These are phyloP conservation scores for Hordeum pubiflorum DNA, from an alignment of 202 grass and related monocot genomes.

Conservation along the genomic window DNA sequence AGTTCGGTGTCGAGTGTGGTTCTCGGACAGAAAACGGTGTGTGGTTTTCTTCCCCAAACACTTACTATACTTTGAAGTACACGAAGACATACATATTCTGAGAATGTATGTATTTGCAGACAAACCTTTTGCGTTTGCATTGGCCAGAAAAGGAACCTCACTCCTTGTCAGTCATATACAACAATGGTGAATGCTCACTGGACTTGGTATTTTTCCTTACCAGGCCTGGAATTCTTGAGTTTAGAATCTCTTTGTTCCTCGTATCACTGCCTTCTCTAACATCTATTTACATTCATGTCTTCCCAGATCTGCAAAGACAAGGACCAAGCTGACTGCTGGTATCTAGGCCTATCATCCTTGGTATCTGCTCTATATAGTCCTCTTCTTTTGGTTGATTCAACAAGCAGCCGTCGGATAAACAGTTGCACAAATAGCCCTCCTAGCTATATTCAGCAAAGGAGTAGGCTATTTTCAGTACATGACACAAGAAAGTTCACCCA, in stretches of 20 bases:
- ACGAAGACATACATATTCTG: neutral
- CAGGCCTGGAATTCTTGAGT: neutral
- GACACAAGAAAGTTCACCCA: constrained; percentile 60
- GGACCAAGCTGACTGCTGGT: constrained; percentile 82
- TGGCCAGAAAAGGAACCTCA: constrained; percentile 77
- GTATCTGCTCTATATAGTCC: constrained; percentile 52
- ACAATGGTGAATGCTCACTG: constrained; percentile 76
- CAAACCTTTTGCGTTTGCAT: constrained; percentile 67
- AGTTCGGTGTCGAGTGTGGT: constrained; percentile 64
- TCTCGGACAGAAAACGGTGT: constrained; percentile 84
- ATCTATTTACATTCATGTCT: neutral
- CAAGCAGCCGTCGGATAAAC: constrained; percentile 42
- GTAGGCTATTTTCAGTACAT: constrained; percentile 40
- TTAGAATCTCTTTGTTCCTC: neutral
- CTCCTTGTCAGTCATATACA: constrained; percentile 83
- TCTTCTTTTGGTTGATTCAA: constrained; percentile 50
- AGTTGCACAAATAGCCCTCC: constrained; percentile 80
- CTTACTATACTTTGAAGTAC: neutral
- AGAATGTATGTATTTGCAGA: constrained; percentile 47
- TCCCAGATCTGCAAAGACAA: constrained; percentile 86
- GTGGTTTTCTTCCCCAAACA: constrained; percentile 14
- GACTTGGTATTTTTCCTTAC: constrained; percentile 65
- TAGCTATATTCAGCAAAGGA: constrained; percentile 61
- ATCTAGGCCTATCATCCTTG: constrained; percentile 56
- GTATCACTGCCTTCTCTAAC: neutral